Percentiles rank a stretch among this genome's conserved stretches.
phyloP scores from a whole-genome alignment of 2,329 filamentous ascomycete genomes.

The Zalaria obscura region DNA sequence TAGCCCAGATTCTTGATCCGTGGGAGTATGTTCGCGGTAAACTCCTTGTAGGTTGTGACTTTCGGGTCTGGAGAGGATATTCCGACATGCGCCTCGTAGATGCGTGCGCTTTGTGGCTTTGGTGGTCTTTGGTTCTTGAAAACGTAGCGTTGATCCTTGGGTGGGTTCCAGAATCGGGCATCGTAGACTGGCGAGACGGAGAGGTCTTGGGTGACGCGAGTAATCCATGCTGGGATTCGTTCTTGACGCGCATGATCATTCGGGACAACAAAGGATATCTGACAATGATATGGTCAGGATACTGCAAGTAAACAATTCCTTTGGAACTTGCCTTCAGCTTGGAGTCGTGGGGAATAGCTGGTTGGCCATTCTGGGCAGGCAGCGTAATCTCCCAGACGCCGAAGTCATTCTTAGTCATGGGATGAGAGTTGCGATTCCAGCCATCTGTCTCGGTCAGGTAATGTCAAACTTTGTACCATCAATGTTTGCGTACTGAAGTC shows the following conservation, averaged over 20 bases:
- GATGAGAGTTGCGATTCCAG: conserved; percentile 72
- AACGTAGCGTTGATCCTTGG: conserved; percentile 56
- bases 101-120: conserved; percentile 73
- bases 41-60: conserved; percentile 94
- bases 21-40: conserved; percentile 81
- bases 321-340: conserved; percentile 69
- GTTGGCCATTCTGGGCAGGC: conserved; percentile 56
- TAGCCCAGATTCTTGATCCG: conserved; percentile 84
- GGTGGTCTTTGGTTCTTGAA: conserved; percentile 74
- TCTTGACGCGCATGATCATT: conserved; percentile 64
- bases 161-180: conserved; percentile 93
- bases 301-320: too few relatives aligned
- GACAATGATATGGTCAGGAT: neutral
- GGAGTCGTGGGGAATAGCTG: conserved; percentile 79
- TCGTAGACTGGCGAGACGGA: conserved; percentile 84
- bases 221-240: conserved; percentile 91
- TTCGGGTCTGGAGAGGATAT: conserved; percentile 84
- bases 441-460: conserved; percentile 43
- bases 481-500: conserved; percentile 47
- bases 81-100: conserved; percentile 97
- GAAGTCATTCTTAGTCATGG: conserved; percentile 74
- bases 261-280: conserved; percentile 56
- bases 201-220: conserved; percentile 87
- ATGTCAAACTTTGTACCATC: neutral
- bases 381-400: conserved; percentile 78